Base-by-base conservation (phyloP, 2,329 filamentous ascomycete species). In the Ilyonectria sp. region DNA sequence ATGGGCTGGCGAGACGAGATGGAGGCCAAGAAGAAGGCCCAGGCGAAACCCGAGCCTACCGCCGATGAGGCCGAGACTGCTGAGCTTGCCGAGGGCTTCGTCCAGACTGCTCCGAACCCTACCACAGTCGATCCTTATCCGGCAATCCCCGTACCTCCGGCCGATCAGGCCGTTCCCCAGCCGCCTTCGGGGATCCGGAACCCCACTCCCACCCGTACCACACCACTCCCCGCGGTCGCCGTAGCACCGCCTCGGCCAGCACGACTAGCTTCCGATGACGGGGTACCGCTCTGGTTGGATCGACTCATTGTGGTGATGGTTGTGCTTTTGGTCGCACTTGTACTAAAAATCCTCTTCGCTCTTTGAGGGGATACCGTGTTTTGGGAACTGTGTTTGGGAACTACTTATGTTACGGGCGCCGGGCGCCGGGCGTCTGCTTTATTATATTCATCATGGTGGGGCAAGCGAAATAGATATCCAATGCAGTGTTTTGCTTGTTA, bases 1-100 rank as follows among this genome's bases (percentile, higher is more conserved):
- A 83, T 97, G 82, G 92, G 87, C 2, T 95, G 92, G 80, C 89
- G 90, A 69, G 93, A 94, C 76, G 91, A 94, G 79, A 85, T 94
- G 83, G 85, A 85, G 82, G 75, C 78, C 4, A 71, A 74, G 49
- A 73, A 72, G 21, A 57, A 64, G 60, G 56, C 52, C 4, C 49
- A 55, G 63, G 65, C 15, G 35, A 60, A 58, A 23, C 23, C 58
- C 9, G 56, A 74, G 56, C 43, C 69, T 35, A 29, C 65, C 1
- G 75, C 74, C 3, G 79, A 81, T 17, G 82, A 83, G 35, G 73
- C 72, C 1, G 85, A 86, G 72, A 82, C 79, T n/a, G 83, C 84
- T 0, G 82, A 85, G 72, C 75, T 89, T 33, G 87, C 87, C 0
- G 89, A 90, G 75, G 88, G 87, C 2, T 90, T 90, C 74, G 86